phyloP scores from a whole-genome alignment of 1,139 yeast genomes.

The Wickerhamiella infanticola region DNA sequence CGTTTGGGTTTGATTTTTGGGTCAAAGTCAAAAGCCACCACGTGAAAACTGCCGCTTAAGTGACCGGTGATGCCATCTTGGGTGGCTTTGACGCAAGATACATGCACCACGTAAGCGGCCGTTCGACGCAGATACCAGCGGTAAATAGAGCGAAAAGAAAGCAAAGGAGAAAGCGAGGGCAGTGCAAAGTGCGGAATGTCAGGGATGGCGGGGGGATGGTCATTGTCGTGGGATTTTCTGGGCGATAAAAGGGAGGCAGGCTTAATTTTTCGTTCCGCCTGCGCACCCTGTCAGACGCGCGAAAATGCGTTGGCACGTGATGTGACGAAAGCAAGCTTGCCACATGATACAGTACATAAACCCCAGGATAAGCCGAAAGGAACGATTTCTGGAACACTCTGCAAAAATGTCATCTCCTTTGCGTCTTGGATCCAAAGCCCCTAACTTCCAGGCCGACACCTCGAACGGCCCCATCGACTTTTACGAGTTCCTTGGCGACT shows the following conservation, averaged over 20 bases:
- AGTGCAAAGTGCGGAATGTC: no score
- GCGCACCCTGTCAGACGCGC: not conserved
- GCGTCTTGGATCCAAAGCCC: constrained; percentile 40
- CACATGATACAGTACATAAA: not conserved
- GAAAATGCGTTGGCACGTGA: constrained; percentile 1
- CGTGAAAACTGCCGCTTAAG: constrained; percentile 13
- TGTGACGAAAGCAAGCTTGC: constrained; percentile 1
- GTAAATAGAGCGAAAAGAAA: no score
- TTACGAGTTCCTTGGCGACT: constrained; percentile 59
- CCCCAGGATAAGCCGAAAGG: not conserved
- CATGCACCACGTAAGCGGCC: not conserved
- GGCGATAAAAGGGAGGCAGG: no score
- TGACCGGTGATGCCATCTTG: not conserved
- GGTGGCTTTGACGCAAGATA: not conserved
- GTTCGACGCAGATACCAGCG: not conserved
- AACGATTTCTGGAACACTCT: not conserved
- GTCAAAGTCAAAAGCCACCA: constrained; percentile 26
- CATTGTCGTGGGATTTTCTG: no score
- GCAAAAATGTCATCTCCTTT: constrained; percentile 10
- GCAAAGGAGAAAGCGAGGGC: no score
- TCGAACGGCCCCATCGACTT: constrained; percentile 61
- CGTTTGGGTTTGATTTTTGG: constrained; percentile 24
- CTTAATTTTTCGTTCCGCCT: no score
- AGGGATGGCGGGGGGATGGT: no score
- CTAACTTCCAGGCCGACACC: constrained; percentile 61